A percentile compares a stretch with the other conserved stretches of the same genome.
Evolutionary conservation across 2,329 filamentous ascomycete genomes (phyloP).

Genomic region (Aspergillus sp.): DNA sequence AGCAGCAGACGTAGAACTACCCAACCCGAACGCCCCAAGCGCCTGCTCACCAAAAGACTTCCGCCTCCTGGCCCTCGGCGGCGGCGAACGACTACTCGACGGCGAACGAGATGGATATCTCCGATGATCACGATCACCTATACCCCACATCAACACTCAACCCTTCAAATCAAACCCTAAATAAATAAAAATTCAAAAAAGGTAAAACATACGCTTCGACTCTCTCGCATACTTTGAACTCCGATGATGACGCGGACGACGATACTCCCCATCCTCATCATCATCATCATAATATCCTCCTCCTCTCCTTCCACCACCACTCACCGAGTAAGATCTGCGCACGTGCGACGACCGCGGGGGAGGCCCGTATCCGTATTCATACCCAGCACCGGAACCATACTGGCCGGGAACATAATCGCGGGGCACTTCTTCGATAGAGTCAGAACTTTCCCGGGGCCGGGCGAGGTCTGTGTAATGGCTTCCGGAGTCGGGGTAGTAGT

Average conservation of each 20-base stretch:
- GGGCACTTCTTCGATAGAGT: slow-evolving; percentile 74
- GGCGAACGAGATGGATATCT: slow-evolving; percentile 26
- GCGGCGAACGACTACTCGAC: slow-evolving; percentile 37
- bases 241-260: slow-evolving; percentile 35
- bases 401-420: slow-evolving; percentile 74
- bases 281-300: slow-evolving; percentile 16
- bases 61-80: slow-evolving; percentile 28
- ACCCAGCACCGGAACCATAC: slow-evolving; percentile 3
- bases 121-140: slow-evolving; percentile 24
- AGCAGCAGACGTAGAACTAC: slow-evolving; percentile 36
- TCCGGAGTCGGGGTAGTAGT: slow-evolving; percentile 17
- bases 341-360: slow-evolving; percentile 14
- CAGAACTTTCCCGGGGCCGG: slow-evolving; percentile 61
- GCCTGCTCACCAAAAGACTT: slow-evolving; percentile 47
- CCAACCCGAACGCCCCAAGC: slow-evolving; percentile 55
- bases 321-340: slow-evolving; percentile 33
- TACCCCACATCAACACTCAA: not conserved
- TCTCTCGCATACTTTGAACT: slow-evolving; percentile 41
- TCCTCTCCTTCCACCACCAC: slow-evolving; percentile 17
- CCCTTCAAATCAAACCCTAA: not conserved
- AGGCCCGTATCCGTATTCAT: slow-evolving; percentile 38
- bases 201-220: slow-evolving; percentile 26
- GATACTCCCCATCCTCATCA: slow-evolving; percentile 29
- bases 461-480: slow-evolving; percentile 3
- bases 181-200: not conserved